Conservation (phyloP, 2,329 filamentous ascomycete genomes). For the Verticillium alfalfae region DNA sequence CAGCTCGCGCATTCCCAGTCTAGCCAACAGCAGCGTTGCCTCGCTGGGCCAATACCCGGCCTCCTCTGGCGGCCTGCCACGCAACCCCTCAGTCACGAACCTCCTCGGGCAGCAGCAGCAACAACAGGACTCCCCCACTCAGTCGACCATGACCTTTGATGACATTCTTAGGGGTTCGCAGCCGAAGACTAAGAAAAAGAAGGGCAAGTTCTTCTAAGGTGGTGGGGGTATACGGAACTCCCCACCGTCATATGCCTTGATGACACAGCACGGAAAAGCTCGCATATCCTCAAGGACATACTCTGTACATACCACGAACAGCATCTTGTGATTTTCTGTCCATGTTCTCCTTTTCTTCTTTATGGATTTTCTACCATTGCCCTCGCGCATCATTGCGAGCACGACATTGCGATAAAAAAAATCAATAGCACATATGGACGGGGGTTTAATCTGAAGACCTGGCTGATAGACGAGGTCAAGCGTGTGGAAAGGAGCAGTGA, state of each 20-base stretch:
- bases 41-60: not conserved
- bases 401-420: no score
- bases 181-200: constrained; percentile 25
- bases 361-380: no score
- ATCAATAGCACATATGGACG: no score
- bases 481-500: no score
- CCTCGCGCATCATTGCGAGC: no score
- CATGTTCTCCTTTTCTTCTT: no score
- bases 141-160: constrained; percentile 38
- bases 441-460: no score
- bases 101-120: constrained; percentile 14
- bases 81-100: constrained; percentile 29
- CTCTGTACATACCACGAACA: not conserved
- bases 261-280: not conserved
- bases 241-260: not conserved
- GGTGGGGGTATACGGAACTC: no score
- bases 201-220: constrained; percentile 31
- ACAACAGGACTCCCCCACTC: constrained; percentile 12
- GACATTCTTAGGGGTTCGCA: constrained; percentile 35
- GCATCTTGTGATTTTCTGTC: not conserved
- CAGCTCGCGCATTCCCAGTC: constrained; percentile 14
- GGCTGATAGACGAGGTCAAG: no score
- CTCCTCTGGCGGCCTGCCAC: constrained; percentile 7
- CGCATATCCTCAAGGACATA: not conserved
- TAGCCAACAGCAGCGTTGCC: constrained; percentile 16